Evolutionary conservation across 768 basidiomycete species (phyloP).

Genomic region (Butyriboletus loyo): DNA sequence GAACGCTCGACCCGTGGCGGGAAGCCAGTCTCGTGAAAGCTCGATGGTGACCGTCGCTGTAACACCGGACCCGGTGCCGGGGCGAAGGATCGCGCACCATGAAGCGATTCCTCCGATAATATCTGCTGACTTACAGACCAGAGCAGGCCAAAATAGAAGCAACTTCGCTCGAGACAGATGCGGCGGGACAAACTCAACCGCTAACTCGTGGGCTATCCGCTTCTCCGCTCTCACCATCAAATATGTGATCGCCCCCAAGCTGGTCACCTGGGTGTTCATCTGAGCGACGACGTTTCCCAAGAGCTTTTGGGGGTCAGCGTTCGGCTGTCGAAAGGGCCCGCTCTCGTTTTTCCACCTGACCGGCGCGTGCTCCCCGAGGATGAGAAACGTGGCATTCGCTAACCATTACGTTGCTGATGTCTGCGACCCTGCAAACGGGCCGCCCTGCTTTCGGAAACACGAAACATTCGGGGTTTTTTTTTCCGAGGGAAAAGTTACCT

Average conservation of each 20-base stretch:
- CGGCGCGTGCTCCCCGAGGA: neutral
- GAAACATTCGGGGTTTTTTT: neutral
- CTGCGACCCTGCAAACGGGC: constrained; percentile 14
- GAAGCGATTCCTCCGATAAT: constrained; percentile 7
- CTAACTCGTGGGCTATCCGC: neutral
- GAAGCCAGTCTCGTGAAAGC: neutral
- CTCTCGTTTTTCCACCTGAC: constrained; percentile 1
- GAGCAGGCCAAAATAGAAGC: constrained; percentile 15
- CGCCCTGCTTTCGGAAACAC: neutral
- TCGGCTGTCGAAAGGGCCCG: too few relatives aligned
- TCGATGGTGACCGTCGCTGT: constrained; percentile 6
- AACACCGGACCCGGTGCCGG: constrained; percentile 18
- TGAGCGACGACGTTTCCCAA: neutral
- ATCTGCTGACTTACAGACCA: constrained; percentile 1
- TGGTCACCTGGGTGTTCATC: constrained; percentile 4
- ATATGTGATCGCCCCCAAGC: constrained; percentile 1
- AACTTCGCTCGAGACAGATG: constrained; percentile 7
- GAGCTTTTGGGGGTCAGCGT: neutral
- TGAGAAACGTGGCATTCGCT: constrained; percentile 4
- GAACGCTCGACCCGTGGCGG: neutral
- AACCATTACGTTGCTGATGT: constrained; percentile 11
- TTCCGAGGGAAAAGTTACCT: constrained; percentile 6
- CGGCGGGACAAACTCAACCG: too few relatives aligned
- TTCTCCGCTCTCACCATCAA: constrained; percentile 13
- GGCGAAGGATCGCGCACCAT: constrained; percentile 12